Evolutionary conservation across 2,329 filamentous ascomycete genomes (phyloP).

Genomic region (Neofusicoccum umdonicola): DNA sequence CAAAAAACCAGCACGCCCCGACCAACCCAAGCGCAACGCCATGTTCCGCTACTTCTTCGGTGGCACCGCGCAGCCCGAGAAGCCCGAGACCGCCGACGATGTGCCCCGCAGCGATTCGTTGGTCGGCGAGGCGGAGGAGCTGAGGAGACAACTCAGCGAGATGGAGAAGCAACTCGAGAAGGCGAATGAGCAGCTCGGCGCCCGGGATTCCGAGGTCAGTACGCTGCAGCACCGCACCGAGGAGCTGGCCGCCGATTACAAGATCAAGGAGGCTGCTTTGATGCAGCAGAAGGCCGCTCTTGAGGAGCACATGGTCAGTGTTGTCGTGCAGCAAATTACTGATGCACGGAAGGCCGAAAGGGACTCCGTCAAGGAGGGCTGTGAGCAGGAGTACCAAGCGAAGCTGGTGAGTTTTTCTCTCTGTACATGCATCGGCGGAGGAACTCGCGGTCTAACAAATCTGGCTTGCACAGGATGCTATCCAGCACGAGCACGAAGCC

Average conservation of each 20-base stretch:
- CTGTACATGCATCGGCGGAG: neutral
- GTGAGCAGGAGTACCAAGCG: constrained; percentile 31
- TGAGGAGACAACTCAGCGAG: constrained; percentile 14
- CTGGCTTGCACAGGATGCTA: constrained; percentile 2
- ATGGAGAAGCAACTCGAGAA: constrained; percentile 30
- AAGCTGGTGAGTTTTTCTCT: constrained; percentile 25
- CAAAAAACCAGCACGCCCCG: constrained; percentile 27
- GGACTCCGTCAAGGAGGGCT: constrained; percentile 34
- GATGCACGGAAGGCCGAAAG: constrained; percentile 39
- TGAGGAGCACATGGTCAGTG: constrained; percentile 42
- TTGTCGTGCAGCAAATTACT: constrained; percentile 41
- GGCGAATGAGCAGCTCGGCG: constrained; percentile 29
- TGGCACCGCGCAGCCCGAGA: constrained; percentile 17
- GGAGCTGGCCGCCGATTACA: constrained; percentile 19
- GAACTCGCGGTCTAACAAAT: neutral
- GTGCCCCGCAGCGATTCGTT: constrained; percentile 5
- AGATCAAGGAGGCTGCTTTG: constrained; percentile 22
- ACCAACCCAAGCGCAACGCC: constrained; percentile 25
- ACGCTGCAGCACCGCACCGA: constrained; percentile 30
- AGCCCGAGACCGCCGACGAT: constrained; percentile 19
- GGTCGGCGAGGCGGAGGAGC: constrained; percentile 11
- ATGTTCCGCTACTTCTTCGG: constrained; percentile 42
- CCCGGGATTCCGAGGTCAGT: constrained; percentile 28
- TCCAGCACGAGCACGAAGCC: constrained; percentile 18
- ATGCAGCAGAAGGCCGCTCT: constrained; percentile 36